Evolutionary conservation across 2,329 filamentous ascomycete genomes (phyloP), one percentile per base, ranked within the genome.

Genomic region (Cladophialophora chaetospira): DNA sequence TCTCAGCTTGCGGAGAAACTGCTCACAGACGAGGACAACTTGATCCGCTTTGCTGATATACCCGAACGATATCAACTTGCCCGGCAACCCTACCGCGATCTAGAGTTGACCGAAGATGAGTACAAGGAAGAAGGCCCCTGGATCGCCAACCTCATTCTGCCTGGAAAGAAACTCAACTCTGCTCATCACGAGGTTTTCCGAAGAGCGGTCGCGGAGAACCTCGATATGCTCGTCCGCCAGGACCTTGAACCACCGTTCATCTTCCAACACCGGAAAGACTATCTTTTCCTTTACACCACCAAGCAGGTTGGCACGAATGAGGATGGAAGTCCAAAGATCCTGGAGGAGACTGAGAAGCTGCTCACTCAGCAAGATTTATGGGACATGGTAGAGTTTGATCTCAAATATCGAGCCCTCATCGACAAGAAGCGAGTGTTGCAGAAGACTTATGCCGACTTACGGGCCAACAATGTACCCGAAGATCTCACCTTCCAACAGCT

Each of bases 221-320:
- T 99, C 35, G 90, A 97, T 67, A 97, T 97, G 70, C 91, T 99
- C 73, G 90, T 96, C 48, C 85, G 93, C 3, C 92, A 97, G 63
- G 90, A 96, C 65, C 91, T 93, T 66, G 94, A 99, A 72, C 91
- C 97, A 1, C 93, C 94, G 0, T 99, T 96, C 72, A 94, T 99
- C 65, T 97, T 97, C 73, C 93, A 97, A 72, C 94, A 99, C 69
- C 90, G 94, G 60, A 96, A 97, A 73, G 94, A 99, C 71, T 99
- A 97, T 69, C 82, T 99, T 40, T 95, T 99, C 55, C 91, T 97
- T 68, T 88, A 89, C 21, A 87, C 87, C 63, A 91, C 89, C 69
- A 75, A 81, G n/a, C 77, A 80, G 35, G 81, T 82, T 5, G 85
- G 76, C 70, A 85, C 69, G 73, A 87, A 93, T 63, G 82, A 83